Base-by-base conservation (phyloP, 306 rosid species). In the Citrullus amarus region DNA sequence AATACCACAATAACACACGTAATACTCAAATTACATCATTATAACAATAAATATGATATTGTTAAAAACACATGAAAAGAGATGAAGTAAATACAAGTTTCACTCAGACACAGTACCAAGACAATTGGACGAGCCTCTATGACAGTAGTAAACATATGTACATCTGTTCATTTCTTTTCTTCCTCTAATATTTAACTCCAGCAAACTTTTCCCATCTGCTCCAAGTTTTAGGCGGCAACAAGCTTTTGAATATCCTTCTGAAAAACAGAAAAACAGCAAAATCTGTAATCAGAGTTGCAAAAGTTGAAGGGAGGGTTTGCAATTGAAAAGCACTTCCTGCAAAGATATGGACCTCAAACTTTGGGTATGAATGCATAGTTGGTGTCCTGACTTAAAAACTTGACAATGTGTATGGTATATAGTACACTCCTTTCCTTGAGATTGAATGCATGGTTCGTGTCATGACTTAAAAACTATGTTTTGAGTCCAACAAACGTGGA, bases 181-280 rank as follows among this genome's bases (percentile, higher is more conserved):
- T 74, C 30, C 38, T 32, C 5, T 53, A 28, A 68, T 43, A 20
- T 43, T 20, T 1, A 39, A n/a, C 48, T 66, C 25, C n/a, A 4
- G 36, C 44, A 30, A 50, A 73, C 46, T 15, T 44, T 4, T 44
- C 6, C 50, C 43, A 17, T 4, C 51, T 1, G 2, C 34, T 54
- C 14, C 6, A n/a, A 11, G 8, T 57, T 69, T 91, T 88, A 92
- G 0, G 93, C 96, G 17, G 96, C 93, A 39, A 92, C 86, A 74
- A 96, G 89, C 86, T 85, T 88, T 84, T 96, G 96, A 75, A 96
- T 88, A 83, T 92, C 99, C 90, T 88, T 96, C 98, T 92, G 92
- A 74, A 85, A 84, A 56, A 16, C 50, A 77, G 32, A 83, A 46
- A 8, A 46, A 44, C 71, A 25, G 28, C 28, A 25, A 25, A 25